phyloP scores from a whole-genome alignment of 805 yeast genomes.

The Wickerhamomyces hampshirensis region DNA sequence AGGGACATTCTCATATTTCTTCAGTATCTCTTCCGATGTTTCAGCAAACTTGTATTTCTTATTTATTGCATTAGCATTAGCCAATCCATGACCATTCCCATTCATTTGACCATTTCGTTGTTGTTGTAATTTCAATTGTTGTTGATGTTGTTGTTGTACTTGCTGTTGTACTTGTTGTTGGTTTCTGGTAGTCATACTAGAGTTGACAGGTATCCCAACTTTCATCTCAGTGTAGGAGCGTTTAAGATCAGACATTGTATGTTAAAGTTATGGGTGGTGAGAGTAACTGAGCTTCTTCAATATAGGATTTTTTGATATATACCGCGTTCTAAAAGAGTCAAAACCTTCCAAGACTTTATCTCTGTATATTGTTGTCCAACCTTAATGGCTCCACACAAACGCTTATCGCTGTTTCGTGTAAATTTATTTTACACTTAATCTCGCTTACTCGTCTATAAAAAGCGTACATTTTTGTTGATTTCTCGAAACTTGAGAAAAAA shows the following conservation, averaged over 20 bases:
- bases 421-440: no score
- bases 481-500: no score
- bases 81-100: slow-evolving; percentile 27
- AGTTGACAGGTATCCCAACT: slow-evolving; percentile 7
- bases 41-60: slow-evolving; percentile 58
- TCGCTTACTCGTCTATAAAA: no score
- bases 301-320: no score
- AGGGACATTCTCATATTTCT: slow-evolving; percentile 70
- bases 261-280: no score
- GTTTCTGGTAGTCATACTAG: slow-evolving; percentile 12
- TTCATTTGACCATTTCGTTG: slow-evolving; percentile 24
- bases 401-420: no score
- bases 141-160: slow-evolving; percentile 19
- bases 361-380: no score
- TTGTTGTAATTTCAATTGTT: slow-evolving; percentile 25
- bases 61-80: slow-evolving; percentile 26
- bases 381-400: no score
- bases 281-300: no score
- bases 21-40: slow-evolving; percentile 65
- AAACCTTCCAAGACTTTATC: no score
- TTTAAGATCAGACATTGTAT: slow-evolving; percentile 9
- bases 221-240: slow-evolving; percentile 19
- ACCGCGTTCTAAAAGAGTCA: no score
- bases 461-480: no score
- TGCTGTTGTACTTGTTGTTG: slow-evolving; percentile 22